These are phyloP conservation scores for Echites panduratus DNA, from an alignment of 257 asterid species.

Conservation along the genomic window DNA sequence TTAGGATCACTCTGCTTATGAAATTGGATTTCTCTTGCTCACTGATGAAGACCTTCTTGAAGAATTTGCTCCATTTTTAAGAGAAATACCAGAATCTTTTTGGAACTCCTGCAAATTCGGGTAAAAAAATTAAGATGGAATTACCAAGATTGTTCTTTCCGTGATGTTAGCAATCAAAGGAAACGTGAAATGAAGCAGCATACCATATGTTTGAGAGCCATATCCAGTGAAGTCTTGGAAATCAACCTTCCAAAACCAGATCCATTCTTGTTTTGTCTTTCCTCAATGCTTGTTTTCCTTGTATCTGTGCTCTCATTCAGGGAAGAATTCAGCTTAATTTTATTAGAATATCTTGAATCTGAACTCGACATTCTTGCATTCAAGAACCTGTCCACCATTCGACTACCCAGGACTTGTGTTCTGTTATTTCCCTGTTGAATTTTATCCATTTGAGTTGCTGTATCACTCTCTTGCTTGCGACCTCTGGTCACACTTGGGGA, in stretches of 20 bases:
- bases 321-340: constrained; percentile 36
- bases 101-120: not conserved
- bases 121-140: not conserved
- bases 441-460: constrained; percentile 12
- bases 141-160: not conserved
- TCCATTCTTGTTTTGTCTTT: constrained; percentile 28
- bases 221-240: constrained; percentile 45
- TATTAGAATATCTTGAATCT: constrained; percentile 27
- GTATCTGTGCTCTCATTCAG: constrained; percentile 19
- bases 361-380: constrained; percentile 43
- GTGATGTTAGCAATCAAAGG: not conserved
- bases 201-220: constrained; percentile 31
- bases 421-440: constrained; percentile 22
- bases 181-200: not conserved
- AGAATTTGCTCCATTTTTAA: not conserved
- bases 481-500: constrained; percentile 53
- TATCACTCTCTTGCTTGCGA: constrained; percentile 29
- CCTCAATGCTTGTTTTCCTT: constrained; percentile 32
- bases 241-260: constrained; percentile 55
- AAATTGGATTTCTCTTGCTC: constrained; percentile 7
- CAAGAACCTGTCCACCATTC: constrained; percentile 72
- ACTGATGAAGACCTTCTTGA: constrained; percentile 6
- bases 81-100: not conserved
- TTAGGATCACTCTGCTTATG: not conserved
- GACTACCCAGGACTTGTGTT: constrained; percentile 58